Base-by-base conservation (phyloP, 805 yeast species). In the Candida palmyrensis region DNA sequence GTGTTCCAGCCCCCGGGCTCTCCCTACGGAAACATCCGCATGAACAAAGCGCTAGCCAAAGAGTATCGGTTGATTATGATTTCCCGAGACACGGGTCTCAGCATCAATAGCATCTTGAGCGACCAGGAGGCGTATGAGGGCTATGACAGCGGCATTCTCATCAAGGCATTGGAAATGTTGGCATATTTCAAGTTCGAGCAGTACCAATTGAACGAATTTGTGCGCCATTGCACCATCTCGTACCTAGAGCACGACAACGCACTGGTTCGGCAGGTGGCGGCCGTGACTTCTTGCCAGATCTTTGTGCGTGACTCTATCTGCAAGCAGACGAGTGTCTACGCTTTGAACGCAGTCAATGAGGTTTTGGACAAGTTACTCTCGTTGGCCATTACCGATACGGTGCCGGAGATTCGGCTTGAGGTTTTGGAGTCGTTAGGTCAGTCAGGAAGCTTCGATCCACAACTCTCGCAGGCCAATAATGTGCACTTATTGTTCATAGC, bases 401-500 rank as follows among this genome's bases (percentile, higher is more conserved):
- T 75, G 3, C 75, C 90, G 2, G 97, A 89, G 38, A 85, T 90
- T 20, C 67, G 99, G 36, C 60, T 84, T 7, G 89, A 84, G 40
- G 87, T 90, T 1, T 62, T 92, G 37, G 71, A 72, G 32, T 73
- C 88, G 29, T 63, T 94, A 24, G 62, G 57, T 7, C 18, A 18
- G 11, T 84, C 84, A 23, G 73, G 79, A 2, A 71, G 72, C 37
- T 84, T 90, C 53, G 97, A 92, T 48, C 85, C 96, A 0, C 97
- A 92, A 48, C 59, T 92, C 20, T 86, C 97, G 0, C 97, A 92
- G 54, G 94, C 96, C 1, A 95, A 85, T 39, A 89, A 88, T 53
- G 90, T 89, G 20, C 70, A 86, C 35, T 59, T 89, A 10, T 64
- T 92, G 15, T 86, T 90, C 48, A 84, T 89, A 66, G 90, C 96